These are phyloP conservation scores for Paracoccidioides brasiliensis DNA, from an alignment of 2,329 filamentous ascomycete genomes.

Conservation along the genomic window DNA sequence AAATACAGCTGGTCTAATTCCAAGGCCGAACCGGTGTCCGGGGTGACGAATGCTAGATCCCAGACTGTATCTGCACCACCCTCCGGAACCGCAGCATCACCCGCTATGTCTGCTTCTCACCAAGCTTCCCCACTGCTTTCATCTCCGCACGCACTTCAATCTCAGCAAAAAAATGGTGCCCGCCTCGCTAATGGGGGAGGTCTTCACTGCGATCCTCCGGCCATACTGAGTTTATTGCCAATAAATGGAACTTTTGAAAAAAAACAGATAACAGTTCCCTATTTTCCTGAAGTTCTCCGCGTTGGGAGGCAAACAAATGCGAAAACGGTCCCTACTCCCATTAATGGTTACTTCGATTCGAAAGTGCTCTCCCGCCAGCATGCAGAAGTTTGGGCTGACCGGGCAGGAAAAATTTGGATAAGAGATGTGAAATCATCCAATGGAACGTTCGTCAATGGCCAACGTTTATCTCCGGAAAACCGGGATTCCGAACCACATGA, in stretches of 20 bases:
- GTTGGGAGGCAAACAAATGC: constrained; percentile 96
- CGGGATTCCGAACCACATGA: constrained; percentile 93
- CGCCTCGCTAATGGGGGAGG: constrained; percentile 29
- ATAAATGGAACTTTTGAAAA: constrained; percentile 95
- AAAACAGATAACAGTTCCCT: constrained; percentile 90
- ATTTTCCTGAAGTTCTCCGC: constrained; percentile 80
- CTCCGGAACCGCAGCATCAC: constrained; percentile 46
- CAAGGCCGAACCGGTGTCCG: constrained; percentile 53
- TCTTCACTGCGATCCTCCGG: constrained; percentile 46
- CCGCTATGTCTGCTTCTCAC: constrained; percentile 50
- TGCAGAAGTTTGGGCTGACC: constrained; percentile 85
- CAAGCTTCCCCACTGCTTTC: constrained; percentile 50
- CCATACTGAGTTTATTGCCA: constrained; percentile 73
- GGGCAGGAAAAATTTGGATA: constrained; percentile 82
- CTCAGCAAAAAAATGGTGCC: constrained; percentile 47
- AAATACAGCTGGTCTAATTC: constrained; percentile 50
- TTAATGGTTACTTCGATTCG: constrained; percentile 94
- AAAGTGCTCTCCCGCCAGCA: constrained; percentile 95
- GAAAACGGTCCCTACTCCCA: constrained; percentile 79
- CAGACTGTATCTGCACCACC: constrained; percentile 48
- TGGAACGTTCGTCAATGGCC: constrained; percentile 92
- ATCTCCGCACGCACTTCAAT: constrained; percentile 56
- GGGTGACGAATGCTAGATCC: constrained; percentile 47
- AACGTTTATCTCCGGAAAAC: constrained; percentile 81
- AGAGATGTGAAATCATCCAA: constrained; percentile 97